Evolutionary conservation across 2,329 filamentous ascomycete species (phyloP).

Genomic region (Emmonsia crescens): DNA sequence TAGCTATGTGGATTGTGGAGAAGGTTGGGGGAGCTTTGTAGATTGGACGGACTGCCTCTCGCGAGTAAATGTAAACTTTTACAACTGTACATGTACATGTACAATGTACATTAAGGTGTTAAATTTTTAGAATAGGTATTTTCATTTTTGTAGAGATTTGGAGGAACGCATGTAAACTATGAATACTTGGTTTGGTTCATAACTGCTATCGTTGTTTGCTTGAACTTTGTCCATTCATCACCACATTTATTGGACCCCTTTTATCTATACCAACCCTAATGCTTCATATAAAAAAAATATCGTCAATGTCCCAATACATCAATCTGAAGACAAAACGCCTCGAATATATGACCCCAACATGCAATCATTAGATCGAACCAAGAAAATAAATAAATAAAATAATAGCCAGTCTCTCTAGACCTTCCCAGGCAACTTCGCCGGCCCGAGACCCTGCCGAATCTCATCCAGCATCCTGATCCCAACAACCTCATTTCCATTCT

Average conservation of each 20-base stretch:
- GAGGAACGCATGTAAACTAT: background rate
- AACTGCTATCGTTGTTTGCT: background rate
- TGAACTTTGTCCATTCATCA: background rate
- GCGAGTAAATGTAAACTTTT: background rate
- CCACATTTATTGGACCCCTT: background rate
- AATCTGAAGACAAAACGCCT: background rate
- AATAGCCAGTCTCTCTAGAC: constrained; percentile 8
- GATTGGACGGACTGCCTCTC: constrained; percentile 6
- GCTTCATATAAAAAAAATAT: background rate
- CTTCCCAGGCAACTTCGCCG: constrained; percentile 49
- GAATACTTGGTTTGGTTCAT: background rate
- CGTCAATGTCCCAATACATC: background rate
- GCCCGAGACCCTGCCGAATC: constrained; percentile 68
- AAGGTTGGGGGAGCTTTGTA: constrained; percentile 79
- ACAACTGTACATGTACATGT: background rate
- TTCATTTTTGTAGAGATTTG: background rate
- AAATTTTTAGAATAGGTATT: background rate
- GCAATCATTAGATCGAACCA: background rate
- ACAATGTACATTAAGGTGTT: too few species aligned
- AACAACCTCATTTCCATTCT: constrained; percentile 68
- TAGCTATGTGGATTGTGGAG: constrained; percentile 90
- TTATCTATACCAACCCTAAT: background rate
- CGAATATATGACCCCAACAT: background rate
- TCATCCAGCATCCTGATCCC: constrained; percentile 88
- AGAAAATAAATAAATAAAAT: background rate